Conservation (phyloP, 805 yeast genomes). For the Grigorovia yakushimaensis region DNA sequence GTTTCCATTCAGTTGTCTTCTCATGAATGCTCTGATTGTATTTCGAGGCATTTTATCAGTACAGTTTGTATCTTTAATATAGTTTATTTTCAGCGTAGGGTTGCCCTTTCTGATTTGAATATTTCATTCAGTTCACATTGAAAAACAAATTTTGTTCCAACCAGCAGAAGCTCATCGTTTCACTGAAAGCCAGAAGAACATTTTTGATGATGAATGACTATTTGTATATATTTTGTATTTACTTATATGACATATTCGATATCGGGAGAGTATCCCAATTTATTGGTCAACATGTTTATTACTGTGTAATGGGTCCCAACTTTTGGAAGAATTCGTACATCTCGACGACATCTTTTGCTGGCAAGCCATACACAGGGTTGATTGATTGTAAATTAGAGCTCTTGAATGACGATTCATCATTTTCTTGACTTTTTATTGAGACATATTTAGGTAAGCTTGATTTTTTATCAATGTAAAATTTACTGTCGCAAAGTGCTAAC, state of each 20-base stretch:
- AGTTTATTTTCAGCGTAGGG: background rate
- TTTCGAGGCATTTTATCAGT: background rate
- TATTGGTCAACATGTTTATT: background rate
- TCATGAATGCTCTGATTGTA: background rate
- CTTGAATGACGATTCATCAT: background rate
- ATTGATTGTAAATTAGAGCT: constrained; percentile 14
- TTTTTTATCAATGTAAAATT: background rate
- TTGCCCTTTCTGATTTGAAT: no score
- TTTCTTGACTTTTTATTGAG: background rate
- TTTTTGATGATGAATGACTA: no score
- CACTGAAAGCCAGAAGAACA: no score
- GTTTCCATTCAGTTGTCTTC: background rate
- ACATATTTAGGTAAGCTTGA: background rate
- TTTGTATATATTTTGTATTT: no score
- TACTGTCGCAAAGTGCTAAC: constrained; percentile 30
- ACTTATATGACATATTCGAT: background rate
- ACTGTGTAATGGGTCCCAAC: background rate
- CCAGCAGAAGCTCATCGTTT: no score
- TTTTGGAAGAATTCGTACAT: constrained; percentile 8
- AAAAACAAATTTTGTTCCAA: no score
- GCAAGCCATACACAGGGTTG: constrained; percentile 55
- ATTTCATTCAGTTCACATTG: no score
- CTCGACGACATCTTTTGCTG: constrained; percentile 26
- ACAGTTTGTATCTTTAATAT: background rate
- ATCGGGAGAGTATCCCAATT: no score